A percentile compares a stretch with the other conserved stretches of the same genome.
Conservation (phyloP, 2,329 filamentous ascomycete species). For the Colletotrichum acutatum region DNA sequence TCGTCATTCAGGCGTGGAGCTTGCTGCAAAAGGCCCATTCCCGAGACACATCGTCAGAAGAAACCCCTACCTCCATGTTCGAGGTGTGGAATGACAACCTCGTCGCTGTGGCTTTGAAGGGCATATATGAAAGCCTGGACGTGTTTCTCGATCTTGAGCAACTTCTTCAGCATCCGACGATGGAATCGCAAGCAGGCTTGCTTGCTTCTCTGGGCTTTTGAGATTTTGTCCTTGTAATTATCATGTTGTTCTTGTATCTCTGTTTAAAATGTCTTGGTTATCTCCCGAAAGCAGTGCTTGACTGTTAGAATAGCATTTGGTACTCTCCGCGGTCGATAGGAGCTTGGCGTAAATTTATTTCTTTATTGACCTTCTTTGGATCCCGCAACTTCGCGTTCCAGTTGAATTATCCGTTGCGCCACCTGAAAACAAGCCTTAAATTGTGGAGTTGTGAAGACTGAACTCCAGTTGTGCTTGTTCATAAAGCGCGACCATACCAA, state of each 20-base stretch:
- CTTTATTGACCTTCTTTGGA: not conserved
- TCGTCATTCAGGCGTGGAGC: not conserved
- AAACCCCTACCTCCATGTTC: not conserved
- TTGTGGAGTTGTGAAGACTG: not conserved
- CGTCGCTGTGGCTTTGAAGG: not conserved
- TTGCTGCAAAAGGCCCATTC: not conserved
- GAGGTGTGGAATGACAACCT: not conserved
- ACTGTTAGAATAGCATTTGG: not conserved
- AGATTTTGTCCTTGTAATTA: not conserved
- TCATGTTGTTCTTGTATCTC: not conserved
- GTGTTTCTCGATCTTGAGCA: not conserved
- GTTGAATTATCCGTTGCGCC: not conserved
- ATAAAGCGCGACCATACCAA: conserved; percentile 12
- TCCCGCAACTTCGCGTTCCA: not conserved
- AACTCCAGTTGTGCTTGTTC: not conserved
- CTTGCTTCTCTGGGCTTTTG: not conserved
- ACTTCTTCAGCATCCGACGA: not conserved
- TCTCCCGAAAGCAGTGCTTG: not conserved
- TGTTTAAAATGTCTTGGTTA: not conserved
- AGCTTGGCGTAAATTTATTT: not conserved
- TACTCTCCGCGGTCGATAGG: not conserved
- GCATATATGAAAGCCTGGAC: not conserved
- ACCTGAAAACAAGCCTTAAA: not conserved
- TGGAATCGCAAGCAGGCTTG: not conserved
- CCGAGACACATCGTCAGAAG: not conserved